Percentiles rank a stretch among this genome's conserved stretches.
Evolutionary conservation across 257 asterid genomes (phyloP).

Genomic region (Solanum corneliomulleri): DNA sequence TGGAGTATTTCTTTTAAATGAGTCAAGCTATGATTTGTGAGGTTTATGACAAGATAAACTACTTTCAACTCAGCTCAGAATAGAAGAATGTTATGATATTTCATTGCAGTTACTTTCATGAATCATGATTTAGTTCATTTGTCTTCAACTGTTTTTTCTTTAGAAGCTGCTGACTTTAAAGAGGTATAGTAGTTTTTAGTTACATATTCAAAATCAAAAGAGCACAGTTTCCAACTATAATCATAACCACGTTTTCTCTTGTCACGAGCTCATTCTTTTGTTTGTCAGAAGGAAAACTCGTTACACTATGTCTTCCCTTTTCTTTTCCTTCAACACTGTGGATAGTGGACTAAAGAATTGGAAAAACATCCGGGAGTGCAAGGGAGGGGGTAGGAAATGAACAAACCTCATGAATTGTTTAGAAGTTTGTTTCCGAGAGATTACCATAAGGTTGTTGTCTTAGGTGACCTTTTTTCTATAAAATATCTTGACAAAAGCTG

Average conservation of each 20-base stretch:
- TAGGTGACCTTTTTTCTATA: not conserved
- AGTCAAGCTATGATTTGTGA: not conserved
- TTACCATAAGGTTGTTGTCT: not conserved
- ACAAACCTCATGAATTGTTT: not conserved
- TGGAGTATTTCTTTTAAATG: not conserved
- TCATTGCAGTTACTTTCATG: not conserved
- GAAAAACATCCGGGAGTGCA: not conserved
- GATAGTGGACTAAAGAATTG: not conserved
- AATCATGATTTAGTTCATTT: not conserved
- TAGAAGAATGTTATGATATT: not conserved
- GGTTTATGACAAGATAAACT: not conserved
- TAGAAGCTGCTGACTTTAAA: not conserved
- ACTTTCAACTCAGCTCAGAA: not conserved
- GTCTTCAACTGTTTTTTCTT: not conserved
- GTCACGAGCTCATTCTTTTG: not conserved
- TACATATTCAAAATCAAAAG: not conserved
- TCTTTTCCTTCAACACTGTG: not conserved
- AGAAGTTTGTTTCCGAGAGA: not conserved
- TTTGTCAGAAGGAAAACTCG: not conserved
- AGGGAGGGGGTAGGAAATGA: not conserved
- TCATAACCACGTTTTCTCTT: not conserved
- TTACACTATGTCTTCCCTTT: not conserved
- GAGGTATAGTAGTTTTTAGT: not conserved
- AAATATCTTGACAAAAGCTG: not conserved
- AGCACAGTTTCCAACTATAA: not conserved